Evolutionary conservation across 352 stramenopile genomes (phyloP), one percentile per base, ranked within the genome.

Genomic region (Phytophthora boehmeriae): DNA sequence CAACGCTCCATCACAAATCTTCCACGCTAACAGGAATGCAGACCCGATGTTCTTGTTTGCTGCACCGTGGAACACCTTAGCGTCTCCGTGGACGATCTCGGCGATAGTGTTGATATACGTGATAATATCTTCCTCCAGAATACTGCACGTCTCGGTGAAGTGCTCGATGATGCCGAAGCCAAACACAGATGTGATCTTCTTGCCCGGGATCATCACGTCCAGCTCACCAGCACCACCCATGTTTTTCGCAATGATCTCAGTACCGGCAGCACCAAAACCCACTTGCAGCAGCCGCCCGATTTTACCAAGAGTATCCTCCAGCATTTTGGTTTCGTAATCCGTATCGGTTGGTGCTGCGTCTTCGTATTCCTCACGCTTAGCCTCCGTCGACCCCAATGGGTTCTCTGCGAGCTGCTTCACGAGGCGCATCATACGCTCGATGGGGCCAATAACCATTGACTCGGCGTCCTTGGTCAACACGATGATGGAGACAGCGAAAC

Each of bases 71-170:
- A 95, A 99, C 5, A 94, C 66, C 60, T 97, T 96, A 1, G 96
- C 90, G 59, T 98, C 93, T 25, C 92, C 79, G 57, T 99, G 96
- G 14, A 99, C 86, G 54, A 99, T 98, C 39, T 92, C 86, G 2
- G 96, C 97, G 57, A 99, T 94, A 30, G 90, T 98, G 68, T 99
- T 99, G 55, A 99, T 98, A 74, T 99, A 98, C 46, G 89, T 98
- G 80, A 98, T 98, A 2, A 99, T 88, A 64, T 99, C 95, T 54
- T 98, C 92, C 52, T 98, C 90, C 1, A 99, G 69, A 27, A 92
- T 71, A 54, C 86, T 90, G 41, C 93, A 97, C 30, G 89, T 97
- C 57, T 98, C 86, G 16, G 97, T 98, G 63, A 99, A 99, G 30
- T 97, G 93, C 70, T 98, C 83, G 54, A 99, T 99, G 54, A 93